Evolutionary conservation across 2,329 filamentous ascomycete species (phyloP).

Genomic region (Passalora sequoiae): DNA sequence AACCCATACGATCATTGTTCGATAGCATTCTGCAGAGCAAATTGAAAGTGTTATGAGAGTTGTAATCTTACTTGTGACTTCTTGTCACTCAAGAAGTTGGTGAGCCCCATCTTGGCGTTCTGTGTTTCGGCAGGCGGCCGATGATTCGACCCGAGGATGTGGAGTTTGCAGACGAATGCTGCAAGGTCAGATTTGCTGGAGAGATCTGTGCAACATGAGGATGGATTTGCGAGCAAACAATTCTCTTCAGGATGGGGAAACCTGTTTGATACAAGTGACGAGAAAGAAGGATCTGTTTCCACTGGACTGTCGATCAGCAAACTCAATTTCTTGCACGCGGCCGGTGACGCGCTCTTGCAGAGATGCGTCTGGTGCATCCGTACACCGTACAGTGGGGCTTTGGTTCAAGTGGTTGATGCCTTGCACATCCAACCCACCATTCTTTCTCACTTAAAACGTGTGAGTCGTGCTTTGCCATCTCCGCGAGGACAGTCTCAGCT

Average conservation of each 20-base stretch:
- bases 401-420: too few relatives aligned
- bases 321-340: background rate
- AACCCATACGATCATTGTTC: background rate
- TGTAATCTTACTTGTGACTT: constrained; percentile 22
- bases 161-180: background rate
- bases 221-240: background rate
- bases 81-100: constrained; percentile 17
- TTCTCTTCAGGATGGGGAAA: background rate
- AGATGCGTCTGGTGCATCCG: too few relatives aligned
- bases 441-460: too few relatives aligned
- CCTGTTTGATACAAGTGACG: background rate
- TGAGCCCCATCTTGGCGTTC: constrained; percentile 6
- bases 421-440: too few relatives aligned
- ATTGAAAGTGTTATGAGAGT: too few relatives aligned
- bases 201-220: background rate
- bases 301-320: background rate
- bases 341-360: too few relatives aligned
- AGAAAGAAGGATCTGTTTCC: background rate
- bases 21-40: background rate
- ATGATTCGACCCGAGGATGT: background rate
- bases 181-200: background rate
- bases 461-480: too few relatives aligned
- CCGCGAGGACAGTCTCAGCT: too few relatives aligned
- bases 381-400: too few relatives aligned
- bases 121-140: background rate